Percentiles rank a stretch among this genome's conserved stretches.
Conservation (phyloP, 2,329 filamentous ascomycete species). For the Geosmithia morbida region DNA sequence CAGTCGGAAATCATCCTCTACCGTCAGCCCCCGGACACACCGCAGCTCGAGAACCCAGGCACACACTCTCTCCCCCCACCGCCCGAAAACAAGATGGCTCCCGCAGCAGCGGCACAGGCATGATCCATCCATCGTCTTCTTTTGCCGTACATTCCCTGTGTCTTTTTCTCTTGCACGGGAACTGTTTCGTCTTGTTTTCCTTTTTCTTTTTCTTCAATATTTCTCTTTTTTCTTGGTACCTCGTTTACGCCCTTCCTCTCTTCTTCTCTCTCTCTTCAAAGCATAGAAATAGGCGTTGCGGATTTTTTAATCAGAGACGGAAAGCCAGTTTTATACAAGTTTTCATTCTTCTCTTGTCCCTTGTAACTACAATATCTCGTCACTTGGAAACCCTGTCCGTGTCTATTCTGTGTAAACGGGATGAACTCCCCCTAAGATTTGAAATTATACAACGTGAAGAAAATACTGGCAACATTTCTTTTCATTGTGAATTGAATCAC, state of each 20-base stretch:
- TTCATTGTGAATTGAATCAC: too few species aligned
- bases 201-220: neutral
- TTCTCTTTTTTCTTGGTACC: neutral
- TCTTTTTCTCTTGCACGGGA: too few species aligned
- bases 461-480: too few species aligned
- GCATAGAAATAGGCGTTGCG: constrained; percentile 25
- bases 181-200: neutral
- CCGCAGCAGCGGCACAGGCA: constrained; percentile 2
- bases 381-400: too few species aligned
- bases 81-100: constrained; percentile 29
- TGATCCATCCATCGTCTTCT: neutral
- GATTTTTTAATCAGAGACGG: constrained; percentile 3
- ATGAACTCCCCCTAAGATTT: too few species aligned
- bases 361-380: too few species aligned
- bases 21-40: constrained; percentile 56
- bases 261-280: constrained; percentile 12
- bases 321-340: constrained; percentile 1
- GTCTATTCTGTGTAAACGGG: too few species aligned
- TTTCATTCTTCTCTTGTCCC: neutral
- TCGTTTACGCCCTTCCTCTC: neutral
- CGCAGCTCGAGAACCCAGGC: constrained; percentile 16
- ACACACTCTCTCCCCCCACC: constrained; percentile 24
- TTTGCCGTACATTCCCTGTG: too few species aligned
- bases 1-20: constrained; percentile 97
- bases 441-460: too few species aligned